Base-by-base conservation (phyloP, 306 rosid genomes). In the Cucumis cinereus region DNA sequence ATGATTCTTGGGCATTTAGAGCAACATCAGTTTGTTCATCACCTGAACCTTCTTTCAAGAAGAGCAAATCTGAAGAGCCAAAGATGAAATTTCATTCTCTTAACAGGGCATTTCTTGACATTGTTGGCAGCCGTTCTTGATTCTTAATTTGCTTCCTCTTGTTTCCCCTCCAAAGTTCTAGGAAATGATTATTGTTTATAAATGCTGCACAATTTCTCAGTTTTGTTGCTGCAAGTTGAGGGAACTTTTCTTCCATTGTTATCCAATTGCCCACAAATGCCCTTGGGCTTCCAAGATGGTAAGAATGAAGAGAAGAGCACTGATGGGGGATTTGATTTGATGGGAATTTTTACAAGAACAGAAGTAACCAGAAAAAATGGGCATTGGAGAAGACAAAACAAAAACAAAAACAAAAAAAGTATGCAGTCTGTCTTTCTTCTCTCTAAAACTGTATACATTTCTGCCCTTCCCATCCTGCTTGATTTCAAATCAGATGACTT, bases 21-120 rank as follows among this genome's bases (percentile, higher is more conserved):
- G 50, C 57, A 24, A 19, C 78, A 56, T 58, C 78, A 15, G 54
- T 58, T 38, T 56, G 47, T 35, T 75, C 69, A 11, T 16, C 78
- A 22, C 78, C 78, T 12, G 77, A 73, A 20, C 28, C 61, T 52
- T 53, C 47, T 52, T 75, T 75, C 53, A 75, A 75, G 55, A 75
- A 75, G 69, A 40, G 26, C 78, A 75, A 26, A 75, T 16, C 67
- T 36, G 64, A 74, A 55, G 64, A 74, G 49, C 17, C 35, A 59
- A 75, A 33, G 12, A 17, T 45, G 55, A 40, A 57, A 40, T 57
- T 19, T 36, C 64, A 52, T 38, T n/a, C 77, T 74, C 77, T 55
- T 35, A 71, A 71, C 58, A 24, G 76, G 76, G 45, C 49, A 7
- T 49, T 16, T 71, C 17, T 71, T 26, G 59, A 69, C 75, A 69